Evolutionary conservation across 1,284 basidiomycete genomes (phyloP), one percentile per base, ranked within the genome.

Genomic region (Heterobasidion occidentale): DNA sequence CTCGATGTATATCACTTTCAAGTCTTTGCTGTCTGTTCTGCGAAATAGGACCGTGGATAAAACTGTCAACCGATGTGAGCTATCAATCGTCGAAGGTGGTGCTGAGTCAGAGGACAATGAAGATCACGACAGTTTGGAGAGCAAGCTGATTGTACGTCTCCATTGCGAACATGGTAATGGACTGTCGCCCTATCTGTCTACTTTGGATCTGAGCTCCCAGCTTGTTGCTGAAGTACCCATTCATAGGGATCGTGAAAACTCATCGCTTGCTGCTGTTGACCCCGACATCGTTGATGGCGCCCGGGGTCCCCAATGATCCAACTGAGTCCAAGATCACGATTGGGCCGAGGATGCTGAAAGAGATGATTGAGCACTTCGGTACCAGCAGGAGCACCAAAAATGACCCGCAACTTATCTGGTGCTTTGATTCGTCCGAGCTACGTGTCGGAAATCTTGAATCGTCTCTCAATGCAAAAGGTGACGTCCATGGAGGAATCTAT

Each of bases 291-390:
- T 74, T 86, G 36, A 73, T 86, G 62, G 79, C 82, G 0, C 90
- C 89, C 5, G 77, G 76, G 15, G 68, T 79, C 9, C 81, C 81
- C 7, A 78, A 84, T 51, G 66, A 74, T 8, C 62, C 70, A 0
- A 74, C 77, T 47, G 80, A 86, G 67, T 88, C 86, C n/a, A 77
- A 76, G 17, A 67, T 92, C 12, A 81, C 75, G 6, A 83, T 92
- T 56, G 86, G 86, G 2, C 84, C 89, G 17, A 79, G 78, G 61
- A 77, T 81, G 6, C 68, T 92, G 50, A 83, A 77, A 65, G 86
- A 89, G 62, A 81, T 92, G 67, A 78, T 90, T n/a, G 89, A 91
- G 48, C 88, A 90, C 65, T 92, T 92, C 59, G 81, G 86, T 0
- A 70, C 78, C 19, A 71, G 79, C 8, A 83, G 78, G 61, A 79